Percentiles rank a stretch among this genome's conserved stretches.
These are phyloP conservation scores for Exophiala aquamarina DNA, from an alignment of 2,329 filamentous ascomycete species.

Conservation along the genomic window DNA sequence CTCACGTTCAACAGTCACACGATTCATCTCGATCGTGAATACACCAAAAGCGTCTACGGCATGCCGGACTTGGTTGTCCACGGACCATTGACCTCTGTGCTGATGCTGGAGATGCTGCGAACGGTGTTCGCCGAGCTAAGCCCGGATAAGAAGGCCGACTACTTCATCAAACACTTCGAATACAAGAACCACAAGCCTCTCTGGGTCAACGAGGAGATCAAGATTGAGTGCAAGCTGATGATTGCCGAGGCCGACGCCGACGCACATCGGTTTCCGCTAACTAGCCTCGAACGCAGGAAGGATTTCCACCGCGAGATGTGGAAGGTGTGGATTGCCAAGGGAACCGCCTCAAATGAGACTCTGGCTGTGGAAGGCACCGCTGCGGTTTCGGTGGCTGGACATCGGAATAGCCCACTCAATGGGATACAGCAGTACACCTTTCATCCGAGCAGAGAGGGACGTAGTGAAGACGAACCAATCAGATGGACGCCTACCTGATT, in stretches of 20 bases:
- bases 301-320: slow-evolving; percentile 65
- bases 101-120: slow-evolving; percentile 69
- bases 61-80: slow-evolving; percentile 78
- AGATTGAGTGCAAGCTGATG: slow-evolving; percentile 61
- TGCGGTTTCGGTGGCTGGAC: not conserved
- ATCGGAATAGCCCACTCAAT: too few relatives aligned
- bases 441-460: too few relatives aligned
- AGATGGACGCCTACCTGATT: too few relatives aligned
- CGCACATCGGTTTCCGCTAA: not conserved
- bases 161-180: slow-evolving; percentile 58
- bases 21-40: slow-evolving; percentile 79
- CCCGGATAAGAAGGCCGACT: not conserved
- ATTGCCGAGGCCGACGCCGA: too few relatives aligned
- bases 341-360: slow-evolving; percentile 12
- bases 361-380: slow-evolving; percentile 22
- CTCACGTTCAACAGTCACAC: slow-evolving; percentile 89
- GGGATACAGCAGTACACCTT: too few relatives aligned
- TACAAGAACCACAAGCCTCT: slow-evolving; percentile 83
- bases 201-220: slow-evolving; percentile 70
- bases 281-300: slow-evolving; percentile 48
- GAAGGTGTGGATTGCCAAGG: slow-evolving; percentile 50
- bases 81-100: slow-evolving; percentile 74
- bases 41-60: slow-evolving; percentile 70
- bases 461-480: too few relatives aligned
- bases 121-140: slow-evolving; percentile 7